Base-by-base conservation (phyloP, 2,329 filamentous ascomycete genomes). In the Clonostachys solani region DNA sequence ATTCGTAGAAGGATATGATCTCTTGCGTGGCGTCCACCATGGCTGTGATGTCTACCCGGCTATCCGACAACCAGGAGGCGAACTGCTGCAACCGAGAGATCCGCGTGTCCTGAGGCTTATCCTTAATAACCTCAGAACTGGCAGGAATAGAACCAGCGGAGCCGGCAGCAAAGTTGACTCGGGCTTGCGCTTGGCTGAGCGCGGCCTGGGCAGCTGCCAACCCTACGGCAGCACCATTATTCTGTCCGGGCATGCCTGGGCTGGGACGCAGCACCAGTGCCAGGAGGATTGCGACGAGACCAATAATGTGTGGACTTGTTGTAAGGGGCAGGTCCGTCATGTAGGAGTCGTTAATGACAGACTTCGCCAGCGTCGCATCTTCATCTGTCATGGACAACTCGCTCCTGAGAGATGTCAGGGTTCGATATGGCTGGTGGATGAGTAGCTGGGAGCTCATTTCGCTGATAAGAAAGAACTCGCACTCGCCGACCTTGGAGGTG, bases 21-120 rank as follows among this genome's bases (percentile, higher is more conserved):
- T 96, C 92, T 67, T 96, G 92, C 1, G 89, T 92, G 59, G 87
- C 90, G 65, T 96, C 89, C 44, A 95, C 86, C 64, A 95, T 85
- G 33, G 84, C 86, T 54, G 89, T 83, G 58, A 96, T 87, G 57
- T 95, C 89, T 40, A 96, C 81, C 48, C 83, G 86, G 58, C 89
- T 94, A 61, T 95, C 90, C 1, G 91, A 87, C 48, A 96, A 74
- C 86, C 91, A 96, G 38, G 81, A 80, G 10, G 89, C 80, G 50
- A 80, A 81, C 34, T 77, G 71, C 58, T 81, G 77, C 38, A 95
- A 76, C 54, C 86, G 84, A 45, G 80, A 77, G 43, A 88, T 75
- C 46, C 81, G 72, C 29, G 70, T 74, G 55, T 80, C 80, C 48
- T 71, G 73, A 46, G 68, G 68, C 55, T 72, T 75, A 49, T 77